Evolutionary conservation across 208 protist genomes (phyloP).

Genomic region (Leishmania major): DNA sequence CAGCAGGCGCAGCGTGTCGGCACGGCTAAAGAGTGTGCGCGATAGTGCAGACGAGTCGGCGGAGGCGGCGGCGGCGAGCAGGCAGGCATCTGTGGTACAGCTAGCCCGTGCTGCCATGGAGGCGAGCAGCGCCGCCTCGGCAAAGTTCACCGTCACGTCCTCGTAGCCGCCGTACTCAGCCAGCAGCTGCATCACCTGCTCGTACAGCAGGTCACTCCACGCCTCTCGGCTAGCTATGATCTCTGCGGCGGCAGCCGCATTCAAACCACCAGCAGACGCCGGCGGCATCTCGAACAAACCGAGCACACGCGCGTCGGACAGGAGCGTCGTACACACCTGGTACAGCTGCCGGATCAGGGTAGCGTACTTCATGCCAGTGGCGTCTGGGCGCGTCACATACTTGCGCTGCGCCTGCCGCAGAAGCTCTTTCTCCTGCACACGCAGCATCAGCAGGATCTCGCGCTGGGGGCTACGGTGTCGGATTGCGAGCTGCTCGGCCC

Average conservation of each 20-base stretch:
- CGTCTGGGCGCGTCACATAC: slow-evolving; percentile 59
- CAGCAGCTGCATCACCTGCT: slow-evolving; percentile 70
- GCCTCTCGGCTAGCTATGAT: slow-evolving; percentile 32
- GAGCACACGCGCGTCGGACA: slow-evolving; percentile 71
- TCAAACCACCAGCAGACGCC: not conserved
- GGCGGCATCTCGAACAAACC: slow-evolving; percentile 27
- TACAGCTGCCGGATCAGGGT: slow-evolving; percentile 68
- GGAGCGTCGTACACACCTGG: slow-evolving; percentile 58
- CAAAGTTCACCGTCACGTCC: slow-evolving; percentile 83
- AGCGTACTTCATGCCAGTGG: slow-evolving; percentile 76
- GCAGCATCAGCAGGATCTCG: slow-evolving; percentile 42
- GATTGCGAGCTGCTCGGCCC: slow-evolving; percentile 59
- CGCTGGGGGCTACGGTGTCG: slow-evolving; percentile 48
- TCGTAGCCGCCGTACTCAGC: slow-evolving; percentile 86
- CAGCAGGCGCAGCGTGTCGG: slow-evolving; percentile 62
- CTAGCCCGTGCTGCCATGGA: slow-evolving; percentile 61
- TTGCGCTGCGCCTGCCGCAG: slow-evolving; percentile 39
- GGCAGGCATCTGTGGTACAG: slow-evolving; percentile 30
- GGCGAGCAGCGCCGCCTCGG: slow-evolving; percentile 75
- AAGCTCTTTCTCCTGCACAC: slow-evolving; percentile 35
- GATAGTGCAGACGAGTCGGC: slow-evolving; percentile 1
- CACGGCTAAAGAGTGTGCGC: slow-evolving; percentile 42
- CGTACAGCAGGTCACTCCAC: slow-evolving; percentile 81
- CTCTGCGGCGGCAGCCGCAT: slow-evolving; percentile 19
- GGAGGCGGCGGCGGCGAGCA: slow-evolving; percentile 7